Conservation (phyloP, 1,139 yeast genomes). For the Geotrichum europaeum region DNA sequence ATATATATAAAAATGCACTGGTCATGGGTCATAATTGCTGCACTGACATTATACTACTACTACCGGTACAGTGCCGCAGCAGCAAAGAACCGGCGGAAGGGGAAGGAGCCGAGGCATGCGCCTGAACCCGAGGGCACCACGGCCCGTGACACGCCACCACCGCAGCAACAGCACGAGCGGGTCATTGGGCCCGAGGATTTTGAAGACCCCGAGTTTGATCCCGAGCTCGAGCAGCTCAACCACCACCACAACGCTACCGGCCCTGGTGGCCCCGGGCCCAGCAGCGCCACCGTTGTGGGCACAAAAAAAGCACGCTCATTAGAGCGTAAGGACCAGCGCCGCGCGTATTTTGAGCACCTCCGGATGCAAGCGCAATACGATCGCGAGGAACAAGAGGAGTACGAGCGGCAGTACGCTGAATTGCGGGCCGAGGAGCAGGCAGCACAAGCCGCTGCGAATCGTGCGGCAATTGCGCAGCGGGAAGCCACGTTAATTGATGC, state of each 20-base stretch:
- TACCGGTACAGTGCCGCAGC: not conserved
- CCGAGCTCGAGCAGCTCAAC: conserved; percentile 11
- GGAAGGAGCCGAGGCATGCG: not conserved
- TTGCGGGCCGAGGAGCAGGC: conserved; percentile 7
- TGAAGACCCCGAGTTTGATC: conserved; percentile 12
- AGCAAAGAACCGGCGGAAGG: not conserved
- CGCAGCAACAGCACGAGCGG: not conserved
- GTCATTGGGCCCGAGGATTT: conserved; percentile 16
- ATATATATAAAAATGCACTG: not conserved
- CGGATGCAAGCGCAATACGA: conserved; percentile 14
- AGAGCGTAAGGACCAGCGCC: conserved; percentile 17
- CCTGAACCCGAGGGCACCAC: not conserved
- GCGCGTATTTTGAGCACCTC: conserved; percentile 19
- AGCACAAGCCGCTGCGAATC: conserved; percentile 6
- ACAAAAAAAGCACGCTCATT: conserved; percentile 20
- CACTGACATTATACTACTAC: not conserved
- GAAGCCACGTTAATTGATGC: not conserved
- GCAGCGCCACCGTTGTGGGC: conserved; percentile 8
- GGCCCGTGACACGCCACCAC: not conserved
- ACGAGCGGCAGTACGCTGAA: conserved; percentile 17
- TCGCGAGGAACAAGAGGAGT: conserved; percentile 15
- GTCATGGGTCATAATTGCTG: not conserved
- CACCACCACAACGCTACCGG: not conserved
- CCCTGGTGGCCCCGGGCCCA: not conserved
- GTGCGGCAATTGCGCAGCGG: conserved; percentile 13